Conservation (phyloP, 306 rosid species). For the Rubus parviflorus region DNA sequence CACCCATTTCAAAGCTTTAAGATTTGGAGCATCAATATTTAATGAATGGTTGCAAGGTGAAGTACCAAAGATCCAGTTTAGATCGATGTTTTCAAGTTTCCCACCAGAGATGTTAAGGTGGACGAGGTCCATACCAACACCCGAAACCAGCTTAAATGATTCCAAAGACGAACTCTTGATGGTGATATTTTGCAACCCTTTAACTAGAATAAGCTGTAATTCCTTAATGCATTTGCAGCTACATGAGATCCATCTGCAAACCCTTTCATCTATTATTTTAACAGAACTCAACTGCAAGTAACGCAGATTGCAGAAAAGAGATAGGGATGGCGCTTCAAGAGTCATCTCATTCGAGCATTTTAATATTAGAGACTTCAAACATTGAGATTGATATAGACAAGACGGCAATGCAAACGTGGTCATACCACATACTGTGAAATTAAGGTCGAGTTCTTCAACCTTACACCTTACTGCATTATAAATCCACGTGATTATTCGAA, state of each 20-base stretch:
- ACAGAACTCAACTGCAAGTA: not conserved
- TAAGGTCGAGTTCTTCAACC: not conserved
- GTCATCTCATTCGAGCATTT: not conserved
- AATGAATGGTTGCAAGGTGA: not conserved
- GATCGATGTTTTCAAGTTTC: not conserved
- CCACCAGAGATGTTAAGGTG: not conserved
- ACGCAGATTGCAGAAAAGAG: not conserved
- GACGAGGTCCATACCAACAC: not conserved
- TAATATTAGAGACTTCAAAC: not conserved
- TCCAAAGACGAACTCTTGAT: slow-evolving; percentile 5
- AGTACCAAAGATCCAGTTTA: not conserved
- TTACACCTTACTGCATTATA: not conserved
- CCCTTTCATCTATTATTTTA: not conserved
- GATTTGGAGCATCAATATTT: slow-evolving; percentile 9
- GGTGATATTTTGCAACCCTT: not conserved
- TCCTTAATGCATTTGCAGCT: not conserved
- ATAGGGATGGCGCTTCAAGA: not conserved
- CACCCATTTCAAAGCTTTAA: not conserved
- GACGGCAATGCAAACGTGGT: not conserved
- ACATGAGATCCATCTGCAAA: not conserved
- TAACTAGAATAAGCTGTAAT: not conserved
- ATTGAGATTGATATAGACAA: not conserved
- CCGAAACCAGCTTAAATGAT: not conserved
- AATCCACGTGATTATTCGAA: not conserved
- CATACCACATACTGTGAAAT: not conserved